Evolutionary conservation across 805 yeast species (phyloP), one percentile per base, ranked within the genome.

Genomic region (Lachancea meyersii): DNA sequence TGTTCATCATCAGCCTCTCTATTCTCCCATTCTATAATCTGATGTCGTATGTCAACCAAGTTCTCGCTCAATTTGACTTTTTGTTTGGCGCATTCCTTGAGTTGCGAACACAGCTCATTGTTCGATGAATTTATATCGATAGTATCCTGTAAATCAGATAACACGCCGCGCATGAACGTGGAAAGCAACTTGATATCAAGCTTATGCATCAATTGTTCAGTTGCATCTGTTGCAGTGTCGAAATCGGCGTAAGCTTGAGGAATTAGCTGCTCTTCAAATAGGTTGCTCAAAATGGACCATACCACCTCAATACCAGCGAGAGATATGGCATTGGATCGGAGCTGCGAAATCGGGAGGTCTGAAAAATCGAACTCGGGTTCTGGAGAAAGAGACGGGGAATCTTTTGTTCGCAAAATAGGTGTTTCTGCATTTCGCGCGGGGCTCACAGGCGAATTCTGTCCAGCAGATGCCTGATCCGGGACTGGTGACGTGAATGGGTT

Each of bases 121-220:
- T 60, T 61, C 2, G 64, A 61, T 20, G 53, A 26, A 45, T 59
- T 55, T 20, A 60, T 54, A 36, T 60, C 66, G 19, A 52, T 38
- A 9, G 60, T 55, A 41, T 60, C 64, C n/a, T 45, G 42, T 13
- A 61, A 43, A 39, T 61, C 66, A 28, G 46, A 46, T 4, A 41
- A 37, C 16, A 57, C 39, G 16, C 45, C 47, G 11, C 53, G 46
- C 14, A 47, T n/a, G 17, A 58, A 39, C 5, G 46, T 37, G 38
- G 48, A 48, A 31, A 58, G 56, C 7, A 60, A 50, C 26, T 53
- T 49, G 20, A 53, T 45, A 43, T 61, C 66, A 20, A 61, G 38
- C 41, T 58, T 55, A 38, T 49, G 53, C 46, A 49, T 40, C 41
- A 61, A 34, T 38, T 53, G 54, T 8, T 48, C 38, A 31, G 16